Conservation (phyloP, 345 rosid genomes). For the Brassica juncea region DNA sequence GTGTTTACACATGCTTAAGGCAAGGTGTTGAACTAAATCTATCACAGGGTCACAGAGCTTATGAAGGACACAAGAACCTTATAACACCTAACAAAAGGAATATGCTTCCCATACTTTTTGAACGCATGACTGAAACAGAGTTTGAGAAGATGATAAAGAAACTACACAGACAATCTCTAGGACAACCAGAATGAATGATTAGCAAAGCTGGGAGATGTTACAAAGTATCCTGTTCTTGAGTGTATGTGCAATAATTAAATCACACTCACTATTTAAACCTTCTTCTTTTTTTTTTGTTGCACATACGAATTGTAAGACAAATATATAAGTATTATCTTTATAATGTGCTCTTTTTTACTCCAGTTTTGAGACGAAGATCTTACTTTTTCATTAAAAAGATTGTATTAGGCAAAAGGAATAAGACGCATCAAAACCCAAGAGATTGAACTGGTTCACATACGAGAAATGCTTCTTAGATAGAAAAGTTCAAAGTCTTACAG, state of each 20-base stretch:
- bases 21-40: slow-evolving; percentile 6
- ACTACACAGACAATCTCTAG: slow-evolving; percentile 74
- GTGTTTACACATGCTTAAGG: neutral
- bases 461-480: neutral
- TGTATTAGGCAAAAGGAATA: neutral
- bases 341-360: neutral
- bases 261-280: slow-evolving; percentile 6
- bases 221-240: slow-evolving; percentile 83
- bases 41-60: slow-evolving; percentile 87
- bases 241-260: slow-evolving; percentile 72
- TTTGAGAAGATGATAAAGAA: slow-evolving; percentile 66
- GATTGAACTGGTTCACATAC: neutral
- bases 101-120: slow-evolving; percentile 84
- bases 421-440: slow-evolving; percentile 10
- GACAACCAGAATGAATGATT: slow-evolving; percentile 76
- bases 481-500: slow-evolving; percentile 5
- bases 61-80: slow-evolving; percentile 75
- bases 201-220: slow-evolving; percentile 74
- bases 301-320: neutral
- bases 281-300: slow-evolving; percentile 17
- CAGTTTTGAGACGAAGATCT: neutral
- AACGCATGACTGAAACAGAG: slow-evolving; percentile 64
- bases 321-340: neutral
- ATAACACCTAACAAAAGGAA: slow-evolving; percentile 90
- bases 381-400: neutral